Evolutionary conservation across 768 basidiomycete genomes (phyloP).

Genomic region (Filobasidium floriforme): DNA sequence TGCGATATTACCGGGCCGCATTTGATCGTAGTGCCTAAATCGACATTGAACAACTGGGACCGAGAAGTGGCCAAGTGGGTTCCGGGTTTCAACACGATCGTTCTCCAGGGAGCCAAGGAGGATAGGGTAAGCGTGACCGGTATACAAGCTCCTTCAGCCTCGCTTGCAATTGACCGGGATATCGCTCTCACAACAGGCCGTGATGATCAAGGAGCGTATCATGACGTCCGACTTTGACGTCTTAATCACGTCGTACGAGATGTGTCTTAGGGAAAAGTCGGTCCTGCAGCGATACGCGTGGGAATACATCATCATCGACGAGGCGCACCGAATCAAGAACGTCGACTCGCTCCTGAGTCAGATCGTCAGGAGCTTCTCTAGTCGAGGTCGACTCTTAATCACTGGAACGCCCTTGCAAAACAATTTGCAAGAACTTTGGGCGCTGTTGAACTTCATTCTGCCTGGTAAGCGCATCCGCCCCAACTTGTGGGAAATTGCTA

Average conservation of each 20-base stretch:
- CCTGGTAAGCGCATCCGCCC: constrained; percentile 69
- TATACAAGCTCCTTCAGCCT: background rate
- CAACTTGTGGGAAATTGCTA: background rate
- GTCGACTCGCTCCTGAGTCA: constrained; percentile 91
- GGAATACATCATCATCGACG: constrained; percentile 96
- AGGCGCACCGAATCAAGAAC: constrained; percentile 98
- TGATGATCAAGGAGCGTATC: constrained; percentile 67
- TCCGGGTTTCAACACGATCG: constrained; percentile 70
- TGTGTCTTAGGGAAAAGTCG: constrained; percentile 90
- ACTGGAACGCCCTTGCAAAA: constrained; percentile 97
- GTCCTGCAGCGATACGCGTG: constrained; percentile 89
- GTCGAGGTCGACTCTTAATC: constrained; percentile 81
- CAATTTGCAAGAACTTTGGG: constrained; percentile 93
- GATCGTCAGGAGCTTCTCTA: constrained; percentile 84
- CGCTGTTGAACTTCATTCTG: constrained; percentile 89
- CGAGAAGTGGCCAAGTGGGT: constrained; percentile 90
- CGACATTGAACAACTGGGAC: constrained; percentile 92
- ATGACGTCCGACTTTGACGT: constrained; percentile 85
- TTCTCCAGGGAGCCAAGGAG: constrained; percentile 79
- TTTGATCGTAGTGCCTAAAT: constrained; percentile 96
- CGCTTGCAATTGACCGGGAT: background rate
- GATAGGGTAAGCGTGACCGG: constrained; percentile 54
- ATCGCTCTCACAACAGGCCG: constrained; percentile 46
- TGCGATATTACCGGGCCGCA: constrained; percentile 71
- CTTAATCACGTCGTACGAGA: constrained; percentile 92